phyloP scores from a whole-genome alignment of 75 land plant genomes.

The Sequoiadendron giganteum region DNA sequence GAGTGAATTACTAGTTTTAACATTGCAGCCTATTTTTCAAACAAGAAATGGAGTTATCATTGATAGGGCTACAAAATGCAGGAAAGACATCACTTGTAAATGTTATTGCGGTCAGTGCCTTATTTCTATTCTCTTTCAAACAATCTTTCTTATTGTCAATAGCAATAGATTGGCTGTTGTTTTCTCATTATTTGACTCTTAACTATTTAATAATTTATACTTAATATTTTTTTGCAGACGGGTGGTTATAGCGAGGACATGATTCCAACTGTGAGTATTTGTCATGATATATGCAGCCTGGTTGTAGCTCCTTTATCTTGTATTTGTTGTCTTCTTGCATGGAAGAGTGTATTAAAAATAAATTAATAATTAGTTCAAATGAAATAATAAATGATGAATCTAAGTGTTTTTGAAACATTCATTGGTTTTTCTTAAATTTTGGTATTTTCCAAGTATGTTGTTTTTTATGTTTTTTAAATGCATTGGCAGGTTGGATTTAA shows the following conservation, averaged over 20 bases:
- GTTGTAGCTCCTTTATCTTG: neutral
- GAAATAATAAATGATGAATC: neutral
- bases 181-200: neutral
- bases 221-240: conserved; percentile 51
- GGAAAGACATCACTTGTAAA: conserved; percentile 97
- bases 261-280: conserved; percentile 90
- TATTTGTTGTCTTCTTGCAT: neutral
- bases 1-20: neutral
- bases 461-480: conserved; percentile 15
- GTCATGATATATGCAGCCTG: neutral
- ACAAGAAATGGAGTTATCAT: conserved; percentile 98
- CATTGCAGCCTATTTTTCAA: conserved; percentile 89
- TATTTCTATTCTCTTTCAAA: neutral
- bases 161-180: neutral
- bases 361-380: neutral
- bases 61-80: conserved; percentile 98
- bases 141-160: neutral
- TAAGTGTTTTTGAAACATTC: neutral
- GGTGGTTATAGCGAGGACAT: conserved; percentile 98
- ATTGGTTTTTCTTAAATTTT: neutral
- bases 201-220: neutral
- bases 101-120: conserved; percentile 88
- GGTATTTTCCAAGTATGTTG: neutral
- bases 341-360: neutral
- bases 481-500: conserved; percentile 89